phyloP scores from a whole-genome alignment of 345 rosid species.

The Populus simonii region DNA sequence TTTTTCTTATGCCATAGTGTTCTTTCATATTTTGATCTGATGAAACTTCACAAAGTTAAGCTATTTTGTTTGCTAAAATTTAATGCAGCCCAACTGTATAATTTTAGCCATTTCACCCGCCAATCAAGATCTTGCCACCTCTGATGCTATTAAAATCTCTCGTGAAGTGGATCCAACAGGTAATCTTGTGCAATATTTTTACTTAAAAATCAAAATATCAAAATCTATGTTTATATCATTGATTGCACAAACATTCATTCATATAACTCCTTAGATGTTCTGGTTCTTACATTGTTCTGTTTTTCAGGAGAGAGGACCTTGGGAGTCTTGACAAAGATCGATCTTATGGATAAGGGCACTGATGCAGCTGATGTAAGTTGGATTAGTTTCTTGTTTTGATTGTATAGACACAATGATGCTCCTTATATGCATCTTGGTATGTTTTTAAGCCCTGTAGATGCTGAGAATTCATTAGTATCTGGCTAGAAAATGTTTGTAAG shows the following conservation, averaged over 20 bases:
- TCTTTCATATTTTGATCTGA: neutral
- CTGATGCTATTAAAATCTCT: slow-evolving; percentile 96
- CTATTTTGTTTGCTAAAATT: slow-evolving; percentile 21
- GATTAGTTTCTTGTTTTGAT: slow-evolving; percentile 12
- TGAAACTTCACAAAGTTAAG: slow-evolving; percentile 5
- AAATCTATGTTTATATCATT: neutral
- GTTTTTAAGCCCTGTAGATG: neutral
- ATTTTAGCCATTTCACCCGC: slow-evolving; percentile 99
- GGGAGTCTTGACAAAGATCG: slow-evolving; percentile 98
- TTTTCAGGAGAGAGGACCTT: slow-evolving; percentile 90
- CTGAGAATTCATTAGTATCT: neutral
- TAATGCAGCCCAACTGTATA: slow-evolving; percentile 83
- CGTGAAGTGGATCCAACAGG: slow-evolving; percentile 99
- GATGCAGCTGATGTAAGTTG: slow-evolving; percentile 95
- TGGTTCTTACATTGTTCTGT: neutral
- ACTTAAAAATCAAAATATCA: neutral
- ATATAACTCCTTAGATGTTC: slow-evolving; percentile 1
- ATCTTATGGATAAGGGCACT: slow-evolving; percentile 99
- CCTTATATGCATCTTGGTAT: neutral
- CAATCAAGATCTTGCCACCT: slow-evolving; percentile 99
- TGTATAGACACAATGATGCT: neutral
- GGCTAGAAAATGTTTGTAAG: neutral
- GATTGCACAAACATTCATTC: neutral
- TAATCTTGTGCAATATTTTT: slow-evolving; percentile 20
- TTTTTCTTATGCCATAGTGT: neutral